Percentiles rank a stretch among this genome's conserved stretches.
phyloP scores from a whole-genome alignment of 441 rosid species.

The Erysimum pusillum region DNA sequence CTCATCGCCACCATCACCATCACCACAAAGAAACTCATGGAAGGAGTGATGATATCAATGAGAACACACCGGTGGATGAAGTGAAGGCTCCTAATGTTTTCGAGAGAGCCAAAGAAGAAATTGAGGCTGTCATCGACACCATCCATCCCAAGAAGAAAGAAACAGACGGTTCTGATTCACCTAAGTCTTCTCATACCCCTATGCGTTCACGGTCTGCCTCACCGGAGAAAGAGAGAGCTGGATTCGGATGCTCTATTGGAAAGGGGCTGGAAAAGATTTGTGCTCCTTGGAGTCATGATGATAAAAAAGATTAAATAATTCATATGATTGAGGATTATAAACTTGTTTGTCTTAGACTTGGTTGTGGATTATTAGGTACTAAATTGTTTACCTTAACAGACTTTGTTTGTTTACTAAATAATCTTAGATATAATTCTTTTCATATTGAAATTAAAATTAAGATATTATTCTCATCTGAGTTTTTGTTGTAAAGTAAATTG shows the following conservation, averaged over 20 bases:
- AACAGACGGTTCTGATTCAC: slow-evolving; percentile 24
- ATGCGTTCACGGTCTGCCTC: slow-evolving; percentile 29
- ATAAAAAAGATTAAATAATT: slow-evolving; percentile 39
- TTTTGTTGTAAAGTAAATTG: too few relatives aligned
- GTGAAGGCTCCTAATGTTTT: slow-evolving; percentile 47
- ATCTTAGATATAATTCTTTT: too few relatives aligned
- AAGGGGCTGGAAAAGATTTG: slow-evolving; percentile 60
- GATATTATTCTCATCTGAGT: too few relatives aligned
- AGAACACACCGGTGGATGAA: slow-evolving; percentile 24
- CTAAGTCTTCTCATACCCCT: neutral
- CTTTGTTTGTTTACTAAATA: too few relatives aligned
- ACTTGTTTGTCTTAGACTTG: slow-evolving; percentile 24
- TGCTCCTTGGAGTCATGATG: slow-evolving; percentile 46
- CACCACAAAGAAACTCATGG: slow-evolving; percentile 46
- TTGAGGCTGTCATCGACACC: slow-evolving; percentile 40
- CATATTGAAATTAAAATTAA: too few relatives aligned
- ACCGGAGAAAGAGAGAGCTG: slow-evolving; percentile 51
- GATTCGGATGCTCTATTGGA: slow-evolving; percentile 56
- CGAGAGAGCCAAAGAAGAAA: slow-evolving; percentile 46
- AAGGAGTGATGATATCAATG: slow-evolving; percentile 38
- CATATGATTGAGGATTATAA: slow-evolving; percentile 15
- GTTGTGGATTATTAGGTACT: slow-evolving; percentile 26
- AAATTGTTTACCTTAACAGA: slow-evolving; percentile 2
- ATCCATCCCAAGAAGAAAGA: slow-evolving; percentile 49
- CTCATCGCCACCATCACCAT: slow-evolving; percentile 22